phyloP scores from a whole-genome alignment of 164 flowering plant species.

The Stephania japonica region DNA sequence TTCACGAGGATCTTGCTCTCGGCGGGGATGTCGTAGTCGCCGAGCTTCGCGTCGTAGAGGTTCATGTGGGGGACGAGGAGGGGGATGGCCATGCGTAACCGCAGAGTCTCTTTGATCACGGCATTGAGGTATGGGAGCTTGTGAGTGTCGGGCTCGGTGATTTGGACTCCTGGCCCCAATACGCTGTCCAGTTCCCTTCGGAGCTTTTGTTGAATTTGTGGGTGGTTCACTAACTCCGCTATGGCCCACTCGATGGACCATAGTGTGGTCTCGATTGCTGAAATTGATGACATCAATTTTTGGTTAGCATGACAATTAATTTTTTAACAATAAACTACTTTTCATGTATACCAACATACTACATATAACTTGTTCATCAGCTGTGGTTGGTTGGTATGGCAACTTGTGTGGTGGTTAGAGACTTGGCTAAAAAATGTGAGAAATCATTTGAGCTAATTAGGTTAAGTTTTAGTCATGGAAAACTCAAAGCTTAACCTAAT shows the following conservation, averaged over 20 bases:
- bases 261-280: slow-evolving; percentile 1
- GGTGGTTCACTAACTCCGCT: slow-evolving; percentile 62
- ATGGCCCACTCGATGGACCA: not conserved
- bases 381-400: no score
- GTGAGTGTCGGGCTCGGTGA: slow-evolving; percentile 69
- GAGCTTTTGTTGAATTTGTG: slow-evolving; percentile 62
- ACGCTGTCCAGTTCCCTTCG: slow-evolving; percentile 55
- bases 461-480: no score
- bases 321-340: no score
- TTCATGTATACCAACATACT: no score
- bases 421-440: no score
- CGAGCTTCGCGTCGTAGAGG: slow-evolving; percentile 80
- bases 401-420: no score
- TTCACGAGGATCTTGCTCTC: slow-evolving; percentile 92
- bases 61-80: slow-evolving; percentile 96
- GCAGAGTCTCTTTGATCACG: slow-evolving; percentile 75
- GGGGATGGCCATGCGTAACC: slow-evolving; percentile 86
- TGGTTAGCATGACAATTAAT: no score
- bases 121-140: slow-evolving; percentile 85
- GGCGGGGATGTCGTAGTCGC: slow-evolving; percentile 76
- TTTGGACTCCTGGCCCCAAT: slow-evolving; percentile 52
- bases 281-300: no score
- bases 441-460: no score
- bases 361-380: no score
- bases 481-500: no score